Evolutionary conservation across 1,284 basidiomycete species (phyloP).

Genomic region (Coniferiporia weirii): DNA sequence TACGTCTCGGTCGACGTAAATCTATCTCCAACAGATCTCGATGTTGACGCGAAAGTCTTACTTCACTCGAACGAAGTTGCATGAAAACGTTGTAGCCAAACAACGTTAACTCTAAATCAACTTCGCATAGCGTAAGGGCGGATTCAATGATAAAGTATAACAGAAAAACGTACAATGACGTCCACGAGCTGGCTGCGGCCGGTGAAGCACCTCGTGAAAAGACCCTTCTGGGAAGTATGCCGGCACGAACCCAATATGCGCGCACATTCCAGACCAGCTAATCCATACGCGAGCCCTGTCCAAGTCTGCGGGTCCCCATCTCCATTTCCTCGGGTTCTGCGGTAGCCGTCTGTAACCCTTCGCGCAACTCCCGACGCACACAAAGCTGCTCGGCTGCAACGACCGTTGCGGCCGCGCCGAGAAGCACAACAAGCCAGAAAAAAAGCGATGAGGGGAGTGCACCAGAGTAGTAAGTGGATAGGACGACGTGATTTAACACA

Average conservation of each 20-base stretch:
- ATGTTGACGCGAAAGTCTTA: background rate
- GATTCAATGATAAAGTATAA: background rate
- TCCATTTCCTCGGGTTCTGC: conserved; percentile 36
- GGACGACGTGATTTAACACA: conserved; percentile 82
- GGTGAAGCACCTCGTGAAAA: background rate
- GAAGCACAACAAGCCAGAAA: conserved; percentile 78
- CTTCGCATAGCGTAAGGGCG: background rate
- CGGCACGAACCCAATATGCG: background rate
- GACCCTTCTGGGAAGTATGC: too few relatives aligned
- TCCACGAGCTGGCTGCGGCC: background rate
- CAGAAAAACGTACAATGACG: conserved; percentile 3
- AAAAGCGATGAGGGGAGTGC: conserved; percentile 85
- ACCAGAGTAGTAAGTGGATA: conserved; percentile 89
- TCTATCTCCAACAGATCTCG: background rate
- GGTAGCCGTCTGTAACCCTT: conserved; percentile 63
- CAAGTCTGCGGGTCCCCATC: conserved; percentile 13
- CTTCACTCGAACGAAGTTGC: background rate
- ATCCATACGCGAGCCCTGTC: conserved; percentile 13
- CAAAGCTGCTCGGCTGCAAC: conserved; percentile 88
- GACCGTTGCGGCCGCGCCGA: conserved; percentile 72
- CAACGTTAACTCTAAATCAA: background rate
- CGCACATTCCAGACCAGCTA: background rate
- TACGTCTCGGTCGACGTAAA: background rate
- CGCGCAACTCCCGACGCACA: conserved; percentile 87
- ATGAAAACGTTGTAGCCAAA: background rate